Evolutionary conservation across 306 rosid genomes (phyloP).

Genomic region (Cyclanthera cordifolia): DNA sequence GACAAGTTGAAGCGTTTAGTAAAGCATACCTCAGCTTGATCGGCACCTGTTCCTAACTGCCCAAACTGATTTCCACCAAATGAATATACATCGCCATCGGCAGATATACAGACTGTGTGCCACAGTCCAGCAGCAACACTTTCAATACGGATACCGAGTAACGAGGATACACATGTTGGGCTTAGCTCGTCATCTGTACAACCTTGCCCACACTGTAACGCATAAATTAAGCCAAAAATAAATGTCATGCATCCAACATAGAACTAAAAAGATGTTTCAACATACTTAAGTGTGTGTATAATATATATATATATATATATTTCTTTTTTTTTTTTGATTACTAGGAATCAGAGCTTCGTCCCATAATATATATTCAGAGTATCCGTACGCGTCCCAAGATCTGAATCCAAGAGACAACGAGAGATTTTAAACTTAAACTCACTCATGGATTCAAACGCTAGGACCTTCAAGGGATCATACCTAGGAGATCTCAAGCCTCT

Average conservation of each 20-base stretch:
- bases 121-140: slow-evolving; percentile 84
- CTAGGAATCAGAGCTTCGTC: too few relatives aligned
- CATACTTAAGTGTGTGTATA: too few relatives aligned
- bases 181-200: slow-evolving; percentile 78
- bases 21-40: slow-evolving; percentile 67
- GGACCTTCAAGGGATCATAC: too few relatives aligned
- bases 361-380: too few relatives aligned
- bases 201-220: slow-evolving; percentile 83
- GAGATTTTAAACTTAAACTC: too few relatives aligned
- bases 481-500: too few relatives aligned
- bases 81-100: slow-evolving; percentile 74
- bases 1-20: slow-evolving; percentile 1
- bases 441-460: too few relatives aligned
- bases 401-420: too few relatives aligned
- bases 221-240: slow-evolving; percentile 27
- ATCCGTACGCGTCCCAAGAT: too few relatives aligned
- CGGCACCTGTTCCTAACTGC: slow-evolving; percentile 86
- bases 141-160: slow-evolving; percentile 63
- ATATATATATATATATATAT: too few relatives aligned
- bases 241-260: too few relatives aligned
- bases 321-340: too few relatives aligned
- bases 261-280: neutral
- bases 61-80: slow-evolving; percentile 97
- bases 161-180: slow-evolving; percentile 65
- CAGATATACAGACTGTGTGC: slow-evolving; percentile 81